These are phyloP conservation scores for Curvularia hawaiiensis DNA, from an alignment of 2,329 filamentous ascomycete genomes.

Conservation along the genomic window DNA sequence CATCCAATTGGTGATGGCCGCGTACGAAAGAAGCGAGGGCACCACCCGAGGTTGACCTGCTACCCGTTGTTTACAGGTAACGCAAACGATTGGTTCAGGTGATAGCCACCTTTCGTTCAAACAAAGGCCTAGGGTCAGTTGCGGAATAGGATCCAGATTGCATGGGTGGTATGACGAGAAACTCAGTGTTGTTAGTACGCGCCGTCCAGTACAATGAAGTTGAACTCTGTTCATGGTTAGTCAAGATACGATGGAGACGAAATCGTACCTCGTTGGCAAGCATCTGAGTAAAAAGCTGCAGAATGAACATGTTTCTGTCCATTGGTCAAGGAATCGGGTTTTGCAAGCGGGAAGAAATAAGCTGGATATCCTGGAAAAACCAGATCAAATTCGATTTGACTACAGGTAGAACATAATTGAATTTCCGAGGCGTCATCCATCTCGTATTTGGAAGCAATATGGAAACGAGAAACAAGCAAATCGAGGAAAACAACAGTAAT, in stretches of 20 bases:
- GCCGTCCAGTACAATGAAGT: not conserved
- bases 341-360: too few relatives aligned
- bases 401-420: not conserved
- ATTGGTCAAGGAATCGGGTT: too few relatives aligned
- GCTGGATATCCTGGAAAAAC: too few relatives aligned
- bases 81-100: not conserved
- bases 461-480: not conserved
- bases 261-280: not conserved
- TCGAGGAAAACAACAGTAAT: not conserved
- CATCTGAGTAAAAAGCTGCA: not conserved
- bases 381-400: not conserved
- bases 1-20: not conserved
- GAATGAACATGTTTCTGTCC: not conserved
- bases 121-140: too few relatives aligned
- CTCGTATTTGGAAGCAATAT: not conserved
- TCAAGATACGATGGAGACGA: not conserved
- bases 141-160: too few relatives aligned
- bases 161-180: too few relatives aligned
- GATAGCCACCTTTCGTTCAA: too few relatives aligned
- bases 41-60: not conserved
- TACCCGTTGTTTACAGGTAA: not conserved
- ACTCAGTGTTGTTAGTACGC: too few relatives aligned
- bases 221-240: not conserved
- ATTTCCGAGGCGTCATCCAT: not conserved
- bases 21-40: not conserved